Evolutionary conservation across 306 rosid genomes (phyloP).

Genomic region (Canavalia ensiformis): DNA sequence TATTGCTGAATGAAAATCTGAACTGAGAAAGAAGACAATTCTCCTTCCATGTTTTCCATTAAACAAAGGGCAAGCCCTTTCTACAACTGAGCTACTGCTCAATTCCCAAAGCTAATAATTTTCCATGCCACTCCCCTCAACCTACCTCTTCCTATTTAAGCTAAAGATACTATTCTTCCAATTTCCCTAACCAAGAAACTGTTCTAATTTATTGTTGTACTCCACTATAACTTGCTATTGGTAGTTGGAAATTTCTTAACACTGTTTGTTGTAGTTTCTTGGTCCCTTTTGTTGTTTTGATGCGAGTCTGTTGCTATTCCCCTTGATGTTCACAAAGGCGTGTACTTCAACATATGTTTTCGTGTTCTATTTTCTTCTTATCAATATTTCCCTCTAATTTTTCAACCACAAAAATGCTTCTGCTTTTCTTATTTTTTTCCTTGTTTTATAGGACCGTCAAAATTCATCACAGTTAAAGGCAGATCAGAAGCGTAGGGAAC

Average conservation of each 20-base stretch:
- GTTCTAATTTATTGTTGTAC: background rate
- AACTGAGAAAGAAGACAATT: background rate
- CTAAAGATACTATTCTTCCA: background rate
- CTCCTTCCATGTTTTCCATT: background rate
- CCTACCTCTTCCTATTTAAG: background rate
- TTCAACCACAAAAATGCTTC: constrained; percentile 32
- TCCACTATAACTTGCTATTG: background rate
- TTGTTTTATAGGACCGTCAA: constrained; percentile 78
- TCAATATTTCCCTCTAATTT: background rate
- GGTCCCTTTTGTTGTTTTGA: background rate
- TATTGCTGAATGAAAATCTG: background rate
- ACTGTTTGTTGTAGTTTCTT: constrained; percentile 1
- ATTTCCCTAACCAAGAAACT: background rate
- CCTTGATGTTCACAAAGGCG: background rate
- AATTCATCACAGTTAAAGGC: constrained; percentile 65
- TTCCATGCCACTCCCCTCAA: background rate
- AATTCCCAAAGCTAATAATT: background rate
- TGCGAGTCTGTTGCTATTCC: constrained; percentile 18
- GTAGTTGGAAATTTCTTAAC: background rate
- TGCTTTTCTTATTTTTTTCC: constrained; percentile 21
- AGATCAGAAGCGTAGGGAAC: constrained; percentile 70
- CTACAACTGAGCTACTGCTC: background rate
- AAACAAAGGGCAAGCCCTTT: background rate
- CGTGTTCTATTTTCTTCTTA: background rate
- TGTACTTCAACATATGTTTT: background rate